Base-by-base conservation (phyloP, 768 basidiomycete genomes). In the Kwoniella bestiolae region DNA sequence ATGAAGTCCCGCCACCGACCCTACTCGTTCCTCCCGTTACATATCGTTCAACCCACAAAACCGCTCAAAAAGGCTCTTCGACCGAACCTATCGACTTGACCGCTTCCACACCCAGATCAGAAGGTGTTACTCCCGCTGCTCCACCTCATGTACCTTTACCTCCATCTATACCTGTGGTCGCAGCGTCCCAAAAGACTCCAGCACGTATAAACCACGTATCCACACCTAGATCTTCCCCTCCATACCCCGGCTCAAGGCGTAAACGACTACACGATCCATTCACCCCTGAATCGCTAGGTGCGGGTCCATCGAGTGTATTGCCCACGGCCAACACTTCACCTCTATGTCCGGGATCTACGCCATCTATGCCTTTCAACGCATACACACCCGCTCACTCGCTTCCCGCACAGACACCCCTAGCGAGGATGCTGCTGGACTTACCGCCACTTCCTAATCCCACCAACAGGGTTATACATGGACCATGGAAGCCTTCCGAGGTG, bases 401-500 rank as follows among this genome's bases (percentile, higher is more conserved):
- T 34, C 23, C 46, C 21, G 21, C 58, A 9, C 32, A 21, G n/a
- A n/a, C 34, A 4, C 28, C 34, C 12, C 12, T 26, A 41, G 3
- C 25, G 9, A 47, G 21, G 29, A 44, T 46, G 9, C 28, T 34
- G 21, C 28, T 53, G 11, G 28, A 45, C 44, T 35, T 49, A 5
- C 55, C 56, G 7, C 55, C 55, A 14, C n/a, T 65, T n/a, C 47
- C 44, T 7, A 23, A n/a, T 16, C 26, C 59, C 0, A 60, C 3
- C 23, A 61, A n/a, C 18, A 44, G 52, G 12, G 35, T 53, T 4
- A 35, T 61, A 26, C 46, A 66, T 41, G 65, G 65, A 26, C 56
- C 65, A 7, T 61, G 58, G 65, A 45, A 55, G 14, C 12, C 52
- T 6, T 51, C 31, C 18, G 66, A 67, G 51, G 47, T 55, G 6